Percentiles rank a stretch among this genome's conserved stretches.
Evolutionary conservation across 257 asterid species (phyloP).

Genomic region (Lycium barbarum): DNA sequence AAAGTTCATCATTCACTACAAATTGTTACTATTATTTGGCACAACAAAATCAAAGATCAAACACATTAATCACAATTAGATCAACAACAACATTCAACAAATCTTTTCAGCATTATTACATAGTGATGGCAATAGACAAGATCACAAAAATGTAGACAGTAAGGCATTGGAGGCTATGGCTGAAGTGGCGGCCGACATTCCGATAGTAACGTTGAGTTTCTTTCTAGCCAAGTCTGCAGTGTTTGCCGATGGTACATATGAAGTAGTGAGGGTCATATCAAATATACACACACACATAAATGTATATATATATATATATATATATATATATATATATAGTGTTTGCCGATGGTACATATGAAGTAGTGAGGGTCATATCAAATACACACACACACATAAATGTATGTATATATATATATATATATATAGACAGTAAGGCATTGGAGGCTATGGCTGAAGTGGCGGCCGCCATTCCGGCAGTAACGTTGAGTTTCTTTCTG

Average conservation of each 20-base stretch:
- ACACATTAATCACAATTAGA: neutral
- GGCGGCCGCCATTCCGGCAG: too few relatives aligned
- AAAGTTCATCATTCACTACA: neutral
- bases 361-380: constrained; percentile 41
- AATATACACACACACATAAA: too few relatives aligned
- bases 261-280: constrained; percentile 41
- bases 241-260: constrained; percentile 47
- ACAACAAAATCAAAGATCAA: neutral
- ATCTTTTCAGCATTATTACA: neutral
- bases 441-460: too few relatives aligned
- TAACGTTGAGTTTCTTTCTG: too few relatives aligned
- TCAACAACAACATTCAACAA: neutral
- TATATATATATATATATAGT: too few relatives aligned
- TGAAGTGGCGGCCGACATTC: constrained; percentile 31
- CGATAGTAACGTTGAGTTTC: constrained; percentile 38
- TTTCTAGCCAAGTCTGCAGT: constrained; percentile 50
- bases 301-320: too few relatives aligned
- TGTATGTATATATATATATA: too few relatives aligned
- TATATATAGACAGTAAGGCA: constrained; percentile 18
- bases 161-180: constrained; percentile 29
- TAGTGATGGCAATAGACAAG: constrained; percentile 32
- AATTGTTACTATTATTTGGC: neutral
- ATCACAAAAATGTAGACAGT: constrained; percentile 30
- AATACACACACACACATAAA: too few relatives aligned
- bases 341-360: constrained; percentile 47